These are phyloP conservation scores for Musa balbisiana DNA, from an alignment of 202 grass and related monocot species.

Conservation along the genomic window DNA sequence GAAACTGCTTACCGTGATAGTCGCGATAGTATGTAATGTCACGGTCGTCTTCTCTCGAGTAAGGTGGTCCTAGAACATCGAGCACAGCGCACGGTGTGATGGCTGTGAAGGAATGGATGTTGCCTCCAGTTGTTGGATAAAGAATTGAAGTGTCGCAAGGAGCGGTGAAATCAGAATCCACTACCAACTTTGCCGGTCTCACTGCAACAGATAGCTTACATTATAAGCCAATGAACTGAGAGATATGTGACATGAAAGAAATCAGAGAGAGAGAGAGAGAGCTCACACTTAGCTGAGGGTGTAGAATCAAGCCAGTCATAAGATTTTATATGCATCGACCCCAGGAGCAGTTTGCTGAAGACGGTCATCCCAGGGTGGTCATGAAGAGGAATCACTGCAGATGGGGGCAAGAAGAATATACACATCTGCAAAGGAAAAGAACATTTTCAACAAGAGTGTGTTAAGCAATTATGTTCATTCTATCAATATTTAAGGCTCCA, in stretches of 20 bases:
- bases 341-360: slow-evolving; percentile 66
- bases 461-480: too few relatives aligned
- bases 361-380: slow-evolving; percentile 82
- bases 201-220: not conserved
- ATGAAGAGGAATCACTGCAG: slow-evolving; percentile 58
- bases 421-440: slow-evolving; percentile 36
- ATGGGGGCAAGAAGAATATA: slow-evolving; percentile 50
- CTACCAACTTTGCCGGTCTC: slow-evolving; percentile 42
- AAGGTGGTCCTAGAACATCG: slow-evolving; percentile 65
- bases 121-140: slow-evolving; percentile 62
- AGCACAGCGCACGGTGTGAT: slow-evolving; percentile 47
- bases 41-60: slow-evolving; percentile 34
- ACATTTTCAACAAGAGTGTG: not conserved
- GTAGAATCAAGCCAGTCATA: slow-evolving; percentile 51
- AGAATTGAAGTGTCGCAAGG: slow-evolving; percentile 45
- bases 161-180: slow-evolving; percentile 42
- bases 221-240: not conserved
- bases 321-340: slow-evolving; percentile 57
- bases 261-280: not conserved
- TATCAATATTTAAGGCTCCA: too few relatives aligned
- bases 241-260: too few relatives aligned
- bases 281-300: slow-evolving; percentile 27
- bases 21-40: slow-evolving; percentile 74
- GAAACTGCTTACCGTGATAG: slow-evolving; percentile 24
- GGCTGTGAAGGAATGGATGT: slow-evolving; percentile 59